phyloP scores from a whole-genome alignment of 345 rosid species.

The Eucalyptus erythrocorys region DNA sequence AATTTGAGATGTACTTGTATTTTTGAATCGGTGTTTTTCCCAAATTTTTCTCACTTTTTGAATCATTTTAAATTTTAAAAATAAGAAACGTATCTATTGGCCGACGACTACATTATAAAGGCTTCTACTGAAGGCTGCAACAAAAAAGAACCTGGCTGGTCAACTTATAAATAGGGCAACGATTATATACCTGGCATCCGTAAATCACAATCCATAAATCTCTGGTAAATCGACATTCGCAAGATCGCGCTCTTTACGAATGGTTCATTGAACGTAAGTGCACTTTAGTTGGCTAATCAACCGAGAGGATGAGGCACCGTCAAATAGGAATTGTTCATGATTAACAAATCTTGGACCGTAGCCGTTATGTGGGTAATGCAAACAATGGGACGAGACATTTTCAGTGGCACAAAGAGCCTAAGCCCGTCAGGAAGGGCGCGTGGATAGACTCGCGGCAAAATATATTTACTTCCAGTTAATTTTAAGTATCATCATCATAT shows the following conservation, averaged over 20 bases:
- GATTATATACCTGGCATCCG: background rate
- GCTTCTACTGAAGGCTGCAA: background rate
- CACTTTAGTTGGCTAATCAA: background rate
- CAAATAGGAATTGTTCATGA: background rate
- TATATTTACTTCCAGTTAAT: too few species aligned
- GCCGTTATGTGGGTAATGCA: background rate
- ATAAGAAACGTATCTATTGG: background rate
- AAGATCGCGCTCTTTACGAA: background rate
- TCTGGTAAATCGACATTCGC: too few species aligned
- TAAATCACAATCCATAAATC: background rate
- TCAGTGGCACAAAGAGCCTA: background rate
- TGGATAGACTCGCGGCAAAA: rapidly evolving
- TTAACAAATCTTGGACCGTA: rapidly evolving
- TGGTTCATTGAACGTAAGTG: background rate
- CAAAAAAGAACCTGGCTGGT: background rate
- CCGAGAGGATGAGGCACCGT: background rate
- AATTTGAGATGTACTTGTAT: background rate
- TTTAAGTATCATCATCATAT: background rate
- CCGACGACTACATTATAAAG: background rate
- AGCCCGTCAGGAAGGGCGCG: background rate
- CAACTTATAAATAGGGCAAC: background rate
- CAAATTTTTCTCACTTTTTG: background rate
- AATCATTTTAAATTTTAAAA: background rate
- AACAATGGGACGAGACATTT: background rate
- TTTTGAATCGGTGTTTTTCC: background rate